phyloP scores from a whole-genome alignment of 768 basidiomycete genomes.

The Lactarius evosmus region DNA sequence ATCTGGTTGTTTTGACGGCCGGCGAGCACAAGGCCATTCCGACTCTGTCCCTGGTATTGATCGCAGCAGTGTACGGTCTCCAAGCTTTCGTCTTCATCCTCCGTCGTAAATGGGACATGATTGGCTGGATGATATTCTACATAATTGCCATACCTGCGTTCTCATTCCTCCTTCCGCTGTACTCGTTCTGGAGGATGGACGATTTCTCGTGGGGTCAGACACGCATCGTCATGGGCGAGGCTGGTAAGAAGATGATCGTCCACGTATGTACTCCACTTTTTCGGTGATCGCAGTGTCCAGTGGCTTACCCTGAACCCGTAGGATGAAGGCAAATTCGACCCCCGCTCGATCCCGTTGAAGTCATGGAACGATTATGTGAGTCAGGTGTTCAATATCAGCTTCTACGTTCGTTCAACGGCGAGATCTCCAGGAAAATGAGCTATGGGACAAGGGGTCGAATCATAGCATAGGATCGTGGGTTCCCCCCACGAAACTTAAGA shows the following conservation, averaged over 20 bases:
- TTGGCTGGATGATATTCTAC: conserved; percentile 97
- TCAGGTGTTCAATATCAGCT: conserved; percentile 21
- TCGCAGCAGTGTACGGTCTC: conserved; percentile 91
- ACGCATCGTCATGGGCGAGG: conserved; percentile 88
- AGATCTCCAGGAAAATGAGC: conserved; percentile 73
- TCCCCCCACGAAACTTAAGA: conserved; percentile 67
- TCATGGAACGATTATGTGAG: conserved; percentile 94
- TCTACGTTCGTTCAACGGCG: conserved; percentile 11
- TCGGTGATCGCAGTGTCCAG: not conserved
- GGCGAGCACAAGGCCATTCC: conserved; percentile 68
- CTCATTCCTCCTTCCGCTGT: conserved; percentile 89
- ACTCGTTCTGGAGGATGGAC: conserved; percentile 98
- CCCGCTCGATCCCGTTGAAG: conserved; percentile 88
- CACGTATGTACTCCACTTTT: conserved; percentile 56
- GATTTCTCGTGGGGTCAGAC: conserved; percentile 97
- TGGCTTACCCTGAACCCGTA: conserved; percentile 33
- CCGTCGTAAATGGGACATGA: conserved; percentile 97
- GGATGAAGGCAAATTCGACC: conserved; percentile 99
- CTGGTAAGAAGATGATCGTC: conserved; percentile 92
- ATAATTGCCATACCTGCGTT: conserved; percentile 91
- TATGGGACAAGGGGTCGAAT: conserved; percentile 97
- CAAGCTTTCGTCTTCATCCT: conserved; percentile 91
- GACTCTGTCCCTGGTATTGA: conserved; percentile 82
- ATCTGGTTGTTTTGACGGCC: conserved; percentile 79
- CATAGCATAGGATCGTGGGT: conserved; percentile 94